Evolutionary conservation across 306 rosid genomes (phyloP).

Genomic region (Fragaria nilgerrensis): DNA sequence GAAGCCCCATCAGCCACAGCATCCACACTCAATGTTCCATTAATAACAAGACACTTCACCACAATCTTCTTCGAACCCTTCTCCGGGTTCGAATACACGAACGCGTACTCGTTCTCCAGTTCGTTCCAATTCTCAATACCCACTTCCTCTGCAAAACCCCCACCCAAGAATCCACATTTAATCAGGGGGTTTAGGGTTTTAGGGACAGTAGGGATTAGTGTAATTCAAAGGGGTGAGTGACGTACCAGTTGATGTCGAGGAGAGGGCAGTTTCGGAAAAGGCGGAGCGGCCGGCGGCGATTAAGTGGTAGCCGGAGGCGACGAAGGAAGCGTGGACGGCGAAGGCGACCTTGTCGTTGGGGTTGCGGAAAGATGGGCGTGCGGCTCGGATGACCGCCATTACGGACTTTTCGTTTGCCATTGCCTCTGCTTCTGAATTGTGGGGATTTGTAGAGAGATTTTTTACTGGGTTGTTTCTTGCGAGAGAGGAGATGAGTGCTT

Average conservation of each 20-base stretch:
- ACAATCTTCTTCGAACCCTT: constrained; percentile 60
- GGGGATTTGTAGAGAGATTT: neutral
- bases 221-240: neutral
- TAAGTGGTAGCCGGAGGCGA: constrained; percentile 61
- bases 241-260: constrained; percentile 55
- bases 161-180: neutral
- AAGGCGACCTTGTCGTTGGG: constrained; percentile 70
- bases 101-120: constrained; percentile 73
- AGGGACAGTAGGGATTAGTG: too few species aligned
- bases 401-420: constrained; percentile 68
- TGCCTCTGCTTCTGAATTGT: neutral
- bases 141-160: constrained; percentile 61
- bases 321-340: constrained; percentile 72
- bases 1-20: constrained; percentile 52
- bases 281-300: constrained; percentile 69
- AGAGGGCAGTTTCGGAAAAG: constrained; percentile 45
- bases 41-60: constrained; percentile 79
- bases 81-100: constrained; percentile 62
- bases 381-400: constrained; percentile 81
- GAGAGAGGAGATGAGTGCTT: neutral
- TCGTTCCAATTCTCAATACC: constrained; percentile 80
- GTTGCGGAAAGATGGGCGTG: constrained; percentile 73
- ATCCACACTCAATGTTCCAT: constrained; percentile 55
- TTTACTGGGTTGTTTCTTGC: neutral
- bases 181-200: constrained; percentile 5